A percentile compares a stretch with the other conserved stretches of the same genome.
These are phyloP conservation scores for Penicillium manginii DNA, from an alignment of 495 filamentous ascomycete genomes.

Conservation along the genomic window DNA sequence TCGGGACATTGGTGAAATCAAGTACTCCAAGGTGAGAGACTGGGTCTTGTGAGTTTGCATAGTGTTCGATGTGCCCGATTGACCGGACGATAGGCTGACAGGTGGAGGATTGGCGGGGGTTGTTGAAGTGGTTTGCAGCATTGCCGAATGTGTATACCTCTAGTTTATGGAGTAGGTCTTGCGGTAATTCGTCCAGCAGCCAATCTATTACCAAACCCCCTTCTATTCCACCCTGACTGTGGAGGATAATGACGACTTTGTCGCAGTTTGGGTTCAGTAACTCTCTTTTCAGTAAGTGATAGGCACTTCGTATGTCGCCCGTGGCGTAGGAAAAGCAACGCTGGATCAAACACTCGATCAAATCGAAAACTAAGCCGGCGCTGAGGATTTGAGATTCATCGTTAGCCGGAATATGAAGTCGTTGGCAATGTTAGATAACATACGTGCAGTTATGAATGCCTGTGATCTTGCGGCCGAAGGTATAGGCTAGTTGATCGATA, in stretches of 20 bases:
- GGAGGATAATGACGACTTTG: slow-evolving; percentile 77
- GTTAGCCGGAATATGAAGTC: neutral
- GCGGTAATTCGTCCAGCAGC: slow-evolving; percentile 75
- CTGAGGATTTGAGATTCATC: slow-evolving; percentile 12
- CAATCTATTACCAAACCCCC: slow-evolving; percentile 75
- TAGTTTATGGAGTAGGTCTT: slow-evolving; percentile 65
- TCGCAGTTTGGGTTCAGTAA: slow-evolving; percentile 51
- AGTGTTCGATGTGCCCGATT: slow-evolving; percentile 82
- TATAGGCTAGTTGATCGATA: slow-evolving; percentile 70
- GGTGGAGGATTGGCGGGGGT: slow-evolving; percentile 48
- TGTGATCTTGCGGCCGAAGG: slow-evolving; percentile 72
- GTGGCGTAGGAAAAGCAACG: slow-evolving; percentile 76
- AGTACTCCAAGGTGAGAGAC: slow-evolving; percentile 78
- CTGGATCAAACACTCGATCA: slow-evolving; percentile 78
- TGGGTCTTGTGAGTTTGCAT: slow-evolving; percentile 76
- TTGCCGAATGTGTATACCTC: slow-evolving; percentile 88
- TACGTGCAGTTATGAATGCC: slow-evolving; percentile 86
- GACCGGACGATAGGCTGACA: slow-evolving; percentile 5
- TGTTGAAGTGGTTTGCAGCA: slow-evolving; percentile 88
- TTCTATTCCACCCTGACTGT: slow-evolving; percentile 84
- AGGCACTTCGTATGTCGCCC: slow-evolving; percentile 60
- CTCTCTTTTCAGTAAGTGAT: slow-evolving; percentile 33
- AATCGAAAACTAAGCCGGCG: slow-evolving; percentile 69
- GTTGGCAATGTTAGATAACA: slow-evolving; percentile 6
- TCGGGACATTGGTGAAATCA: slow-evolving; percentile 53